Conservation (phyloP, 139 green algal species). For the Zygnema circumcarinatum region DNA sequence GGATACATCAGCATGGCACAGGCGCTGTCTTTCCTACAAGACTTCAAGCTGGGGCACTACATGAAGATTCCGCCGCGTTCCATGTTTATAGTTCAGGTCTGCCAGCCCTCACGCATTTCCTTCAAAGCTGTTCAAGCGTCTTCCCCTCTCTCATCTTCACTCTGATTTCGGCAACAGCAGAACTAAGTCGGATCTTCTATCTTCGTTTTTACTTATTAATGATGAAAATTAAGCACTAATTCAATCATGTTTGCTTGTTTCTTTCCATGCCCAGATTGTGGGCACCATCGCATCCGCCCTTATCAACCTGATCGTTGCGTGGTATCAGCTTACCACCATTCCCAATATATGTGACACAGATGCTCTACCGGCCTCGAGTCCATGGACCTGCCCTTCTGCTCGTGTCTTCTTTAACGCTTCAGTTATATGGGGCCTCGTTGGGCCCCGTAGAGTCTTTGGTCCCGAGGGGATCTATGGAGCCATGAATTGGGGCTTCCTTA, state of each 20-base stretch:
- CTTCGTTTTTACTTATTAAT: too few species aligned
- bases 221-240: too few species aligned
- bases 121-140: too few species aligned
- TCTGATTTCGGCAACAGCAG: too few species aligned
- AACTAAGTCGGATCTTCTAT: too few species aligned
- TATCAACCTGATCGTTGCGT: background rate
- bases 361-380: background rate
- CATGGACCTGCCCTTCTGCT: background rate
- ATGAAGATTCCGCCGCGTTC: conserved; percentile 24
- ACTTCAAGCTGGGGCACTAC: conserved; percentile 40
- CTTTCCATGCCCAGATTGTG: background rate
- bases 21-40: conserved; percentile 22
- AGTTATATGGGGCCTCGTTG: conserved; percentile 23
- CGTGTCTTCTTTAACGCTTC: conserved; percentile 32
- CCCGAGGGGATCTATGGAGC: background rate
- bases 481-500: conserved; percentile 22
- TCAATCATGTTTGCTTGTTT: too few species aligned
- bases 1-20: conserved; percentile 49
- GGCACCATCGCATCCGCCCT: background rate
- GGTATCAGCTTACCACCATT: background rate
- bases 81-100: conserved; percentile 35
- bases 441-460: background rate
- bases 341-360: background rate
- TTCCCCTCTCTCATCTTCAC: too few species aligned
- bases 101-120: too few species aligned